Evolutionary conservation across 768 basidiomycete species (phyloP).

Genomic region (Agaricus subrufescens): DNA sequence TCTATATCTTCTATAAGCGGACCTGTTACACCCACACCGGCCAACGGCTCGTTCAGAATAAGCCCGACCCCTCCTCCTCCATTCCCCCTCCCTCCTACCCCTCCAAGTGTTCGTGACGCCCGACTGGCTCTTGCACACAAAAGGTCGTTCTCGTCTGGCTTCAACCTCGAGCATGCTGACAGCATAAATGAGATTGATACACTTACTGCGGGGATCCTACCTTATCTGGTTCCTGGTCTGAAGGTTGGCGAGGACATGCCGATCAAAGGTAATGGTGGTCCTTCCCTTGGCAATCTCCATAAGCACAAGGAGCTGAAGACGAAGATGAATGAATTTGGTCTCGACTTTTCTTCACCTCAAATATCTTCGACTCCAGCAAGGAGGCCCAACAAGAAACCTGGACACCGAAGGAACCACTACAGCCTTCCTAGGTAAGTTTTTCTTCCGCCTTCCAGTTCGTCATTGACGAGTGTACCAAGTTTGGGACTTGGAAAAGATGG

Average conservation of each 20-base stretch:
- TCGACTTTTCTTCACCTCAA: slow-evolving; percentile 52
- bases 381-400: slow-evolving; percentile 30
- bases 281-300: slow-evolving; percentile 35
- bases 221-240: slow-evolving; percentile 62
- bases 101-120: slow-evolving; percentile 56
- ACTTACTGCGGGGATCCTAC: slow-evolving; percentile 64
- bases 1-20: slow-evolving; percentile 49
- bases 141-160: slow-evolving; percentile 62
- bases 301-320: slow-evolving; percentile 35
- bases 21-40: slow-evolving; percentile 31
- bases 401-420: slow-evolving; percentile 58
- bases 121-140: slow-evolving; percentile 54
- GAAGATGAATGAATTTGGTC: slow-evolving; percentile 38
- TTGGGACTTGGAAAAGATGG: slow-evolving; percentile 60
- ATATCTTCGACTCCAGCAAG: slow-evolving; percentile 59
- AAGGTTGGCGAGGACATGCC: slow-evolving; percentile 53
- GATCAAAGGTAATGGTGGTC: slow-evolving; percentile 44
- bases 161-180: slow-evolving; percentile 54
- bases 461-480: slow-evolving; percentile 27
- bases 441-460: neutral
- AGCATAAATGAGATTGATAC: slow-evolving; percentile 66
- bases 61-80: slow-evolving; percentile 52
- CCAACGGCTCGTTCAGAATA: slow-evolving; percentile 28
- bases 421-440: slow-evolving; percentile 59
- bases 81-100: slow-evolving; percentile 72